phyloP scores from a whole-genome alignment of 805 yeast species.

The Monosporozyma yasuniensis region DNA sequence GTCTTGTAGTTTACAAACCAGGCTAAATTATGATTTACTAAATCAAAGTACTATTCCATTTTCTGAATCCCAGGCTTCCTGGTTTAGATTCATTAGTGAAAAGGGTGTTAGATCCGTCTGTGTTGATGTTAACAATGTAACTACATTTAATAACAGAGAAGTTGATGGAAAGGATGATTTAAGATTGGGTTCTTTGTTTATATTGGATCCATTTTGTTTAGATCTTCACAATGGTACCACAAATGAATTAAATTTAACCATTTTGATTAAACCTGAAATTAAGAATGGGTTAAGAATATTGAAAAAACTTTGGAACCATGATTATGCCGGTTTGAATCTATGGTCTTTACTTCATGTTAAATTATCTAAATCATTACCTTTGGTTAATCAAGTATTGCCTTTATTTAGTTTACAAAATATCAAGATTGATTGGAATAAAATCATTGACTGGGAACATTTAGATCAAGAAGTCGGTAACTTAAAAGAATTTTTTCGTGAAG shows the following conservation, averaged over 20 bases:
- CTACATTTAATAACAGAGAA: constrained; percentile 16
- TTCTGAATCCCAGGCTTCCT: background rate
- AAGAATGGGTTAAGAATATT: constrained; percentile 17
- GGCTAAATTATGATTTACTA: constrained; percentile 17
- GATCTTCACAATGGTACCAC: constrained; percentile 14
- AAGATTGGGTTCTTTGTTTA: constrained; percentile 12
- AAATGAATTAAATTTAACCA: constrained; percentile 16
- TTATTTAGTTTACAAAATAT: constrained; percentile 11
- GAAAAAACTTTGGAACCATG: constrained; percentile 23
- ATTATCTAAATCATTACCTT: constrained; percentile 10
- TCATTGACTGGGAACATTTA: constrained; percentile 14
- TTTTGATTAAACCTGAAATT: constrained; percentile 22
- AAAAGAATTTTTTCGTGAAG: constrained; percentile 6
- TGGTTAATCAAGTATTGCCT: constrained; percentile 9
- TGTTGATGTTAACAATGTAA: constrained; percentile 18
- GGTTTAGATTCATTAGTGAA: constrained; percentile 13
- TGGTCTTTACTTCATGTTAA: constrained; percentile 19
- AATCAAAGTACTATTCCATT: constrained; percentile 3
- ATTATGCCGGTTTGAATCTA: constrained; percentile 19
- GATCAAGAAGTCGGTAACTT: constrained; percentile 1
- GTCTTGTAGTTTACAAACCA: constrained; percentile 8
- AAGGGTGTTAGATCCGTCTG: constrained; percentile 17
- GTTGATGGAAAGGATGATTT: constrained; percentile 5
- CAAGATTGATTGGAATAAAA: constrained; percentile 17
- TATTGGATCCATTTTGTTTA: constrained; percentile 19